Evolutionary conservation across 169 alveolate genomes (phyloP).

Genomic region (Condylostoma magnum): DNA sequence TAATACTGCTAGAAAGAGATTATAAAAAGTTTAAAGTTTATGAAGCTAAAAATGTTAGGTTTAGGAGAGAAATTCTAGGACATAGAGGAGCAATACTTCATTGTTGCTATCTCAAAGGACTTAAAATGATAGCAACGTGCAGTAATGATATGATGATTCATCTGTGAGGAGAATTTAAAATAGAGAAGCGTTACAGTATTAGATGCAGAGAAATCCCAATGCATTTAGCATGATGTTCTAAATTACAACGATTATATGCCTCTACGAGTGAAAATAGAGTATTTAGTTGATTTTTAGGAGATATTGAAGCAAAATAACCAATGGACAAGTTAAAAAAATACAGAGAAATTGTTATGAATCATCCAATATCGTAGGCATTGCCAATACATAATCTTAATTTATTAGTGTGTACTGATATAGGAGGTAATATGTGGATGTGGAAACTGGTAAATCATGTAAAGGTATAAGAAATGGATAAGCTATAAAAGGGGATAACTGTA

Average conservation of each 20-base stretch:
- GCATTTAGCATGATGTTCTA: background rate
- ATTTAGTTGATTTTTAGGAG: too few relatives aligned
- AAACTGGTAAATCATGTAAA: constrained; percentile 39
- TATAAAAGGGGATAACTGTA: constrained; percentile 61
- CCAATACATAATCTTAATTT: constrained; percentile 14
- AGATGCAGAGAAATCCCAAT: background rate
- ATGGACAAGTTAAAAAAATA: too few relatives aligned
- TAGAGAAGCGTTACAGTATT: background rate
- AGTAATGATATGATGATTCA: constrained; percentile 12
- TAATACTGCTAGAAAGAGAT: constrained; percentile 32
- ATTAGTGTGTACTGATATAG: constrained; percentile 43
- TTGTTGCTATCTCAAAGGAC: background rate
- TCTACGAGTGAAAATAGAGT: too few relatives aligned
- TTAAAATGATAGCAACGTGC: background rate
- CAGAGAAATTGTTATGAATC: background rate
- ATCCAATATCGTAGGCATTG: constrained; percentile 9
- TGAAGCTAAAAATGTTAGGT: background rate
- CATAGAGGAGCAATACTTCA: constrained; percentile 25
- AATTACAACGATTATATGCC: background rate
- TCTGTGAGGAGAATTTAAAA: constrained; percentile 9
- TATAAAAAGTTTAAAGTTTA: constrained; percentile 32
- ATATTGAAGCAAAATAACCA: too few relatives aligned
- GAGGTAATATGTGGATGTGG: constrained; percentile 47
- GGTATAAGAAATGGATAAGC: constrained; percentile 47
- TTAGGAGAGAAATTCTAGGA: background rate